These are phyloP conservation scores for Metrosideros polymorpha DNA, from an alignment of 441 rosid species.

Conservation along the genomic window DNA sequence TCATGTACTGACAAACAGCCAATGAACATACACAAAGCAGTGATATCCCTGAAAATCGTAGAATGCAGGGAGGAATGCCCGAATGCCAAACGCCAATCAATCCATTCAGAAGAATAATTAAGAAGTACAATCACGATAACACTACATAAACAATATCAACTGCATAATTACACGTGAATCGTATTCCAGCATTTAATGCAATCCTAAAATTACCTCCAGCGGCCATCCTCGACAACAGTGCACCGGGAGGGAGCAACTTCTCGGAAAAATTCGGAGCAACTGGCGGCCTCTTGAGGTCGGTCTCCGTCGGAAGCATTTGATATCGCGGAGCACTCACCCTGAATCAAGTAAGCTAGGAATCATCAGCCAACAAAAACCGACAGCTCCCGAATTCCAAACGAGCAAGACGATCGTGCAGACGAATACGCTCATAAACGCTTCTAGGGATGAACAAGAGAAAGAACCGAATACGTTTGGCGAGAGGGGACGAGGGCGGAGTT, in stretches of 20 bases:
- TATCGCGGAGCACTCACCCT: slow-evolving; percentile 75
- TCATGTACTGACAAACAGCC: background rate
- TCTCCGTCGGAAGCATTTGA: slow-evolving; percentile 67
- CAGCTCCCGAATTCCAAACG: background rate
- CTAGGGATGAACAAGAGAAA: background rate
- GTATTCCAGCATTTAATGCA: background rate
- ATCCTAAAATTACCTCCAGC: slow-evolving; percentile 45
- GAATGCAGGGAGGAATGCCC: background rate
- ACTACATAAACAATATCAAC: background rate
- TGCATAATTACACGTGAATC: background rate
- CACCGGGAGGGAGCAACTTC: slow-evolving; percentile 54
- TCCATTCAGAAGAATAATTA: background rate
- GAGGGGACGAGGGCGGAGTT: slow-evolving; percentile 68
- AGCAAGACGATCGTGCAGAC: background rate
- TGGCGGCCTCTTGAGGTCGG: slow-evolving; percentile 78
- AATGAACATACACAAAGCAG: background rate
- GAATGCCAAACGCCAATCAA: background rate
- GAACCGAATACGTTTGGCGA: slow-evolving; percentile 31
- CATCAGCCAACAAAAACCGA: background rate
- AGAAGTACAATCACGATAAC: background rate
- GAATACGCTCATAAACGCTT: background rate
- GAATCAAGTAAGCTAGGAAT: background rate
- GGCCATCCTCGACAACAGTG: slow-evolving; percentile 35
- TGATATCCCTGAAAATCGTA: background rate
- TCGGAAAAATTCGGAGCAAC: slow-evolving; percentile 45